These are phyloP conservation scores for Murraya koenigii DNA, from an alignment of 345 rosid genomes.

Conservation along the genomic window DNA sequence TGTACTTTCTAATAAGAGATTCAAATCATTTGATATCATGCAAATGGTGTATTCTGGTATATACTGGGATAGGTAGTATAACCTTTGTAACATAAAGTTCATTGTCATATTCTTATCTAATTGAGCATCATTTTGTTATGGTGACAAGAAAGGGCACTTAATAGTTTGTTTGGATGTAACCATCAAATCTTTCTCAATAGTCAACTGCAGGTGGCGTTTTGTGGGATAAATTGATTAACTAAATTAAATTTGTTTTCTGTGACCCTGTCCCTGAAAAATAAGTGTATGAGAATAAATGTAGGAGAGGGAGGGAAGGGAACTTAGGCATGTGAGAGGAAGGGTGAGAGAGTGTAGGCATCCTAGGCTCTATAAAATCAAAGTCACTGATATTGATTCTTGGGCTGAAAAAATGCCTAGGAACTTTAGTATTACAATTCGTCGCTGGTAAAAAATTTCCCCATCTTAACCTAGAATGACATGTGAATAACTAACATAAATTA, in stretches of 20 bases:
- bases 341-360: background rate
- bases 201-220: background rate
- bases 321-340: background rate
- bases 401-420: background rate
- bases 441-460: background rate
- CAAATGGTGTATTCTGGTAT: background rate
- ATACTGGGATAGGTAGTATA: background rate
- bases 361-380: too few species aligned
- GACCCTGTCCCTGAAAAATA: background rate
- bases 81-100: background rate
- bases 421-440: background rate
- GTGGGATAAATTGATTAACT: background rate
- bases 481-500: background rate
- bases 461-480: background rate
- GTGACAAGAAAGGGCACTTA: background rate
- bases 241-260: background rate
- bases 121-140: background rate
- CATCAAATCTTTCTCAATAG: too few species aligned
- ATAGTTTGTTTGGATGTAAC: background rate
- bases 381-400: background rate
- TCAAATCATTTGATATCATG: background rate
- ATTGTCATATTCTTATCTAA: background rate
- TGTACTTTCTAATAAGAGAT: background rate
- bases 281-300: background rate
- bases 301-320: background rate